Percentiles rank a stretch among this genome's conserved stretches.
Conservation (phyloP, 371 early-diverging fungal species). For the Gilbertella persicaria region DNA sequence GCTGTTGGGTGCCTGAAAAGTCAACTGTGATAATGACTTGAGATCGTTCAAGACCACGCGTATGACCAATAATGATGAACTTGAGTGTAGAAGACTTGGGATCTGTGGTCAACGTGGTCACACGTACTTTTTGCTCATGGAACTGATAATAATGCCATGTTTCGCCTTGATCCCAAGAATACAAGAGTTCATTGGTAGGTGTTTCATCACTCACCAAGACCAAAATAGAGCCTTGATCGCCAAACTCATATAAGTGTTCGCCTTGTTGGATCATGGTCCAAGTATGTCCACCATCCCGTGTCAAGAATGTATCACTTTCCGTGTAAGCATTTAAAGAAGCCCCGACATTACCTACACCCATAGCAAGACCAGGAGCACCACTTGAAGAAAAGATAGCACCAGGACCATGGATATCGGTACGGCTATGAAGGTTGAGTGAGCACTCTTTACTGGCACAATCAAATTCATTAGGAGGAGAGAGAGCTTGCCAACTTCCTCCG, state of each 20-base stretch:
- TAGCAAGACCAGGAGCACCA: conserved; percentile 84
- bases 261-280: conserved; percentile 69
- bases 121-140: conserved; percentile 44
- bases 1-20: conserved; percentile 36
- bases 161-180: conserved; percentile 70
- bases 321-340: conserved; percentile 57
- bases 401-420: conserved; percentile 64
- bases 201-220: conserved; percentile 69
- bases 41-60: conserved; percentile 22
- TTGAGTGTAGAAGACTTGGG: conserved; percentile 57
- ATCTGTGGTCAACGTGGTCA: conserved; percentile 59
- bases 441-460: conserved; percentile 58
- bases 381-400: conserved; percentile 70
- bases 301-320: conserved; percentile 74
- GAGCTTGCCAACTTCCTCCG: conserved; percentile 73
- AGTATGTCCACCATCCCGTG: conserved; percentile 80
- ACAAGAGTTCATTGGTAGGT: conserved; percentile 71
- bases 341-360: conserved; percentile 93
- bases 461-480: conserved; percentile 66
- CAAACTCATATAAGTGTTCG: conserved; percentile 74
- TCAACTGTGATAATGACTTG: conserved; percentile 48
- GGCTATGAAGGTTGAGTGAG: conserved; percentile 75
- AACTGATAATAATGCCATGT: conserved; percentile 62
- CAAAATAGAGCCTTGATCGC: conserved; percentile 79
- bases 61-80: conserved; percentile 58